Percentiles rank a stretch among this genome's conserved stretches.
Evolutionary conservation across 768 basidiomycete species (phyloP).

Genomic region (Piloderma croceum): DNA sequence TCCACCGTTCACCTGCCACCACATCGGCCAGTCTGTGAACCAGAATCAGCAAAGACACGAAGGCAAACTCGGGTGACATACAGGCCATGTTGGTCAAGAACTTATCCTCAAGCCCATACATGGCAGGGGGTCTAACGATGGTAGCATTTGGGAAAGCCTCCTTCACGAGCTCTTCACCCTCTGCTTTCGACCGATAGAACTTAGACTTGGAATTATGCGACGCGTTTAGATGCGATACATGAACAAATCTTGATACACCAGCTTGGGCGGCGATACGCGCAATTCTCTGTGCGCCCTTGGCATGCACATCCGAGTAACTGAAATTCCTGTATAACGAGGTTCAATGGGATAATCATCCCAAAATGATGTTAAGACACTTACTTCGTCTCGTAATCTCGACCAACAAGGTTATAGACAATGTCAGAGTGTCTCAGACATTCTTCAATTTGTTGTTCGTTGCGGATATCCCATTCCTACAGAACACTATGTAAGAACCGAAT

Average conservation of each 20-base stretch:
- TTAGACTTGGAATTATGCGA: constrained; percentile 67
- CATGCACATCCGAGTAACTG: constrained; percentile 74
- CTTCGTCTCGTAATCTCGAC: constrained; percentile 95
- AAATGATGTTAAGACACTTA: constrained; percentile 28
- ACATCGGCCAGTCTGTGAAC: constrained; percentile 75
- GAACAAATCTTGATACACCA: constrained; percentile 82
- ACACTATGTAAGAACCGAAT: not conserved
- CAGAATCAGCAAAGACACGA: constrained; percentile 7
- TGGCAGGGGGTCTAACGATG: constrained; percentile 75
- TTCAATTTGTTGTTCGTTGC: constrained; percentile 84
- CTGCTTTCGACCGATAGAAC: constrained; percentile 86
- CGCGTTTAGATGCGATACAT: constrained; percentile 94
- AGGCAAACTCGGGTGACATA: constrained; percentile 37
- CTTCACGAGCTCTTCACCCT: constrained; percentile 84
- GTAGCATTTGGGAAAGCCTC: constrained; percentile 81
- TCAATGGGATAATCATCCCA: constrained; percentile 5
- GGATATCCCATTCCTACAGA: constrained; percentile 83
- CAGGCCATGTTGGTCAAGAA: constrained; percentile 87
- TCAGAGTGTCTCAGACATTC: constrained; percentile 95
- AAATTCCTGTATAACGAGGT: constrained; percentile 68
- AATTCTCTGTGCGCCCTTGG: constrained; percentile 76
- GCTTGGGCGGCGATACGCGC: constrained; percentile 72
- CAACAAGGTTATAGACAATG: constrained; percentile 93
- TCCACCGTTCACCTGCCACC: constrained; percentile 90
- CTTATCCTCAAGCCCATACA: constrained; percentile 96